These are phyloP conservation scores for Chrysosphaeria jannelii DNA, from an alignment of 2,329 filamentous ascomycete genomes.

Conservation along the genomic window DNA sequence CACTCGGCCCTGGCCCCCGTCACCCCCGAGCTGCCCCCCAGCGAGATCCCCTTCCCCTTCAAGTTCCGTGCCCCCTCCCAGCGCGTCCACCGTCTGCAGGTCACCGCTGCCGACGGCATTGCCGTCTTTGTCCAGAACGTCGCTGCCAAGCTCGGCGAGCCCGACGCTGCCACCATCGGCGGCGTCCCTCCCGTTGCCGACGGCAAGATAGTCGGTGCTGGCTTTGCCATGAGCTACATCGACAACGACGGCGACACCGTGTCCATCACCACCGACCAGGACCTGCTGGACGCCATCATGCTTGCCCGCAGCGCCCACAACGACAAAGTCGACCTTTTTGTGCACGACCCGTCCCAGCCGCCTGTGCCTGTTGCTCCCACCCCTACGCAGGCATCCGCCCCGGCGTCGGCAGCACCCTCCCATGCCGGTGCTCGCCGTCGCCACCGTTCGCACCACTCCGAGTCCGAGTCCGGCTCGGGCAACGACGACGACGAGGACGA, in stretches of 20 bases:
- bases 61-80: conserved; percentile 97
- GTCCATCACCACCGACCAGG: conserved; percentile 84
- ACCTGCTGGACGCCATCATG: conserved; percentile 67
- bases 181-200: conserved; percentile 51
- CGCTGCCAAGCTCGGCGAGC: conserved; percentile 44
- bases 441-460: conserved; percentile 14
- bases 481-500: conserved; percentile 14
- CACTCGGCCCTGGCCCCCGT: conserved; percentile 22
- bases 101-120: conserved; percentile 53
- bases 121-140: conserved; percentile 50
- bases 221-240: conserved; percentile 81
- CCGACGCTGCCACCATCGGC: conserved; percentile 55
- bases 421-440: conserved; percentile 1
- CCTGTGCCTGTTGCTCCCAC: conserved; percentile 29
- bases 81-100: conserved; percentile 74
- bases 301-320: conserved; percentile 46
- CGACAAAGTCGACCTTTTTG: conserved; percentile 92
- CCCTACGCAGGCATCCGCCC: conserved; percentile 8
- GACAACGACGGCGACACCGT: conserved; percentile 94
- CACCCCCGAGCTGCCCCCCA: conserved; percentile 20
- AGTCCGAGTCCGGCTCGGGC: conserved; percentile 17
- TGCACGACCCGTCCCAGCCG: conserved; percentile 79
- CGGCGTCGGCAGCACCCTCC: conserved; percentile 12
- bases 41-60: conserved; percentile 72
- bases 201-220: conserved; percentile 50